Evolutionary conservation across 108 stramenopile genomes (phyloP).

Genomic region (Cyclotella choctawhatcheeana): DNA sequence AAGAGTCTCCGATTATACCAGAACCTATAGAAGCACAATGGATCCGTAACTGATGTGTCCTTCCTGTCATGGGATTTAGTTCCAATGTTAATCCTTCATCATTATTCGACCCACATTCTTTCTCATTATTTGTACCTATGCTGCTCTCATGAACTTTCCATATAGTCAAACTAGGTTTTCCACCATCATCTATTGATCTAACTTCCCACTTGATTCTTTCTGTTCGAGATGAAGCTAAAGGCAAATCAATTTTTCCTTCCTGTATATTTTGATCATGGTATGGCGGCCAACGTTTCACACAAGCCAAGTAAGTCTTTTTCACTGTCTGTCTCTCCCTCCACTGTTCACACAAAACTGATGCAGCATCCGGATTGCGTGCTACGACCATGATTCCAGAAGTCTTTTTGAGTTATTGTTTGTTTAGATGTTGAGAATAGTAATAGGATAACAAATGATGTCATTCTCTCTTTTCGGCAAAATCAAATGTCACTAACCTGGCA

Average conservation of each 20-base stretch:
- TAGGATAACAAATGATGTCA: background rate
- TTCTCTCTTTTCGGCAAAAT: background rate
- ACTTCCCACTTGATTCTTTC: slow-evolving; percentile 77
- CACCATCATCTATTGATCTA: slow-evolving; percentile 31
- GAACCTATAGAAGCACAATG: slow-evolving; percentile 70
- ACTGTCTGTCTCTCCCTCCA: slow-evolving; percentile 69
- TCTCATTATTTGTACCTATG: background rate
- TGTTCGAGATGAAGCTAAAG: slow-evolving; percentile 50
- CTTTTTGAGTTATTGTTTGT: slow-evolving; percentile 3
- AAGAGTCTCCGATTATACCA: slow-evolving; percentile 69
- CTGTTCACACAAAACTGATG: slow-evolving; percentile 56
- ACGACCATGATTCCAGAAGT: slow-evolving; percentile 82
- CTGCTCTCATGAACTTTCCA: slow-evolving; percentile 51
- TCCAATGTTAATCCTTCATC: slow-evolving; percentile 35
- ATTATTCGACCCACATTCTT: background rate
- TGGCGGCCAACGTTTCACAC: slow-evolving; percentile 60
- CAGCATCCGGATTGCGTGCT: slow-evolving; percentile 58
- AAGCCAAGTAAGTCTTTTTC: slow-evolving; percentile 65
- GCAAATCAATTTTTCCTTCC: slow-evolving; percentile 57
- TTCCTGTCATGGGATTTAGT: slow-evolving; percentile 39
- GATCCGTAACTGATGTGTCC: slow-evolving; percentile 90
- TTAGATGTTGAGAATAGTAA: too few relatives aligned
- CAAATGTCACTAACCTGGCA: slow-evolving; percentile 53
- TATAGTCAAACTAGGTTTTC: slow-evolving; percentile 53
- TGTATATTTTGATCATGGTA: slow-evolving; percentile 35